Evolutionary conservation across 257 asterid genomes (phyloP).

Genomic region (Asclepias syriaca): DNA sequence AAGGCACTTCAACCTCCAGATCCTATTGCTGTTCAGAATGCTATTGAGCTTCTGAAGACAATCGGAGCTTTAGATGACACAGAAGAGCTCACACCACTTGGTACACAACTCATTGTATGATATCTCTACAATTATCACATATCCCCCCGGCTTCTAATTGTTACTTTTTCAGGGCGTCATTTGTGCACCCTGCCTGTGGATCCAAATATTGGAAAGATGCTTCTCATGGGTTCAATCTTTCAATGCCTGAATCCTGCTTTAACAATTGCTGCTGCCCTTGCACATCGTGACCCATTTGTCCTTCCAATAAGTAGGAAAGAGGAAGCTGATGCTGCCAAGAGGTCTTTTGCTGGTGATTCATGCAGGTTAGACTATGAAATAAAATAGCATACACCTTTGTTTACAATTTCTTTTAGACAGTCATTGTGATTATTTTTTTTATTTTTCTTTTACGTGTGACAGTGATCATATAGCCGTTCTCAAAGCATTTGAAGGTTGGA

Average conservation of each 20-base stretch:
- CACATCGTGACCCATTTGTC: slow-evolving; percentile 88
- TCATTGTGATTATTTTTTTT: not conserved
- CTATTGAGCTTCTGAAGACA: slow-evolving; percentile 90
- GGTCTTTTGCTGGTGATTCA: slow-evolving; percentile 88
- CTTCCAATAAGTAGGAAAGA: slow-evolving; percentile 81
- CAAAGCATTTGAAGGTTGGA: slow-evolving; percentile 96
- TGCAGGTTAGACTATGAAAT: slow-evolving; percentile 65
- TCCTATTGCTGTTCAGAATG: slow-evolving; percentile 81
- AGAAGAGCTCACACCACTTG: slow-evolving; percentile 96
- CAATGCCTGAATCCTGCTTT: slow-evolving; percentile 91
- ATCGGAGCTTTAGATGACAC: slow-evolving; percentile 83
- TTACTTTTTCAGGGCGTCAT: slow-evolving; percentile 60
- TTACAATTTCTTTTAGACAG: not conserved
- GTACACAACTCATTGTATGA: slow-evolving; percentile 31
- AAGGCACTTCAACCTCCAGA: slow-evolving; percentile 99
- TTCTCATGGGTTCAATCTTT: slow-evolving; percentile 93
- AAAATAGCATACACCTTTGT: slow-evolving; percentile 9
- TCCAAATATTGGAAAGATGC: slow-evolving; percentile 99
- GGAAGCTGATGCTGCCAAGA: slow-evolving; percentile 89
- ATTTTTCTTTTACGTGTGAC: slow-evolving; percentile 11
- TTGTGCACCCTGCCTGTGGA: slow-evolving; percentile 90
- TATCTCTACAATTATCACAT: slow-evolving; percentile 11
- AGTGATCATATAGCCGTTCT: slow-evolving; percentile 95
- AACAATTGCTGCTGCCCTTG: slow-evolving; percentile 96
- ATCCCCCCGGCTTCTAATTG: not conserved